Base-by-base conservation (phyloP, 2,329 filamentous ascomycete species). In the Alternaria sp. region DNA sequence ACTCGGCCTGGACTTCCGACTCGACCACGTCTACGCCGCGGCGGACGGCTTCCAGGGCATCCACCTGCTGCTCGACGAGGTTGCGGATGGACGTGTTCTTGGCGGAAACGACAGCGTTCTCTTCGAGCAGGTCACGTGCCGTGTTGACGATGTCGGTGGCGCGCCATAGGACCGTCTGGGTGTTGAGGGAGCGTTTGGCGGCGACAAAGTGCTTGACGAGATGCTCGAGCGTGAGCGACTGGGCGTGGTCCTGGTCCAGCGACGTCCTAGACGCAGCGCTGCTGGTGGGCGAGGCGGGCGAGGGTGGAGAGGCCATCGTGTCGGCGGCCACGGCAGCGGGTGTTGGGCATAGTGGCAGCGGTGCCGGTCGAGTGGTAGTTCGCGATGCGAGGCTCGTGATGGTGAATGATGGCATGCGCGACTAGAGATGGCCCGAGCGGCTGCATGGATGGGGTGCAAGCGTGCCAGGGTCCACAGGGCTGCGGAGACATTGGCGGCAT, bases 151-250 rank as follows among this genome's bases (percentile, higher is more conserved):
- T 89, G 74, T 96, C 92, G 76, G 96, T 94, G 68, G 94, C 94
- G 63, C 92, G 92, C 77, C 92, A 90, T 55, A 97, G 93, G 64
- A 92, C 89, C 45, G 86, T 88, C 78, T 96, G 94, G 11, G 93
- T 93, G 15, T 92, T 92, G 5, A 98, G 87, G 1, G 94, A 94
- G 47, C 93, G 89, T 78, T 97, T 97, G 9, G 95, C 92, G 28
- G 91, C 90, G 44, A 97, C 88, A 37, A 97, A 90, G 81, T 97
- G 90, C 57, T 89, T 87, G 60, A 97, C 92, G 46, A 98, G 88
- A 23, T 88, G 89, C 71, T 97, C 93, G 74, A 97, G 87, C 23
- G 79, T 79, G 30, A 82, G 81, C 28, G 79, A 74, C 53, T 79
- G 79, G 54, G 80, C 74, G 61, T 71, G 61, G 28, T 65, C 68